These are phyloP conservation scores for Biscogniauxia mediterranea DNA, from an alignment of 2,329 filamentous ascomycete species.

Conservation along the genomic window DNA sequence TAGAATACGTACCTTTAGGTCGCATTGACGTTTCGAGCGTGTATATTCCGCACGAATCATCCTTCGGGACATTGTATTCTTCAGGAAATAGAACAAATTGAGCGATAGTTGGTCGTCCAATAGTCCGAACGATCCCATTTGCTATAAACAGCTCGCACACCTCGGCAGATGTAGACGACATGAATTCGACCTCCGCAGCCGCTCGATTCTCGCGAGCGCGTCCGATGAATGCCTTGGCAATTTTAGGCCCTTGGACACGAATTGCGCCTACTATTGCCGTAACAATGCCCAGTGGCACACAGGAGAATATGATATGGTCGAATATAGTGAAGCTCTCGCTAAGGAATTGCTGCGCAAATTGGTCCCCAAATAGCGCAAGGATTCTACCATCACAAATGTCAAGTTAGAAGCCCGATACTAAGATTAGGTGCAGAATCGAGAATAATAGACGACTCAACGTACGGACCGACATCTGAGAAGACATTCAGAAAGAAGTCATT, in stretches of 20 bases:
- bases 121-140: conserved; percentile 4
- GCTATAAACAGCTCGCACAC: conserved; percentile 31
- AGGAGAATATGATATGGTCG: conserved; percentile 22
- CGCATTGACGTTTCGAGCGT: no score
- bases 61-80: background rate
- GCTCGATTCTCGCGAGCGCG: conserved; percentile 24
- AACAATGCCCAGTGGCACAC: conserved; percentile 29
- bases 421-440: background rate
- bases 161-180: conserved; percentile 31
- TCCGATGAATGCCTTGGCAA: conserved; percentile 26
- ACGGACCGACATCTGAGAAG: conserved; percentile 1
- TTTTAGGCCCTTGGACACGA: conserved; percentile 19
- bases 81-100: conserved; percentile 11
- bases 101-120: conserved; percentile 5
- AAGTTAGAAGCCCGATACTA: background rate
- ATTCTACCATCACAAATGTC: background rate
- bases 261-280: conserved; percentile 26
- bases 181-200: conserved; percentile 26
- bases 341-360: conserved; percentile 19
- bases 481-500: background rate
- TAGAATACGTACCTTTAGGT: background rate
- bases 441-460: background rate
- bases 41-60: background rate
- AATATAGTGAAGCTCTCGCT: conserved; percentile 11
- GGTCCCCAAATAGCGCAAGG: conserved; percentile 20